These are phyloP conservation scores for Ganoderma multipileum DNA, from an alignment of 1,284 basidiomycete species.

Conservation along the genomic window DNA sequence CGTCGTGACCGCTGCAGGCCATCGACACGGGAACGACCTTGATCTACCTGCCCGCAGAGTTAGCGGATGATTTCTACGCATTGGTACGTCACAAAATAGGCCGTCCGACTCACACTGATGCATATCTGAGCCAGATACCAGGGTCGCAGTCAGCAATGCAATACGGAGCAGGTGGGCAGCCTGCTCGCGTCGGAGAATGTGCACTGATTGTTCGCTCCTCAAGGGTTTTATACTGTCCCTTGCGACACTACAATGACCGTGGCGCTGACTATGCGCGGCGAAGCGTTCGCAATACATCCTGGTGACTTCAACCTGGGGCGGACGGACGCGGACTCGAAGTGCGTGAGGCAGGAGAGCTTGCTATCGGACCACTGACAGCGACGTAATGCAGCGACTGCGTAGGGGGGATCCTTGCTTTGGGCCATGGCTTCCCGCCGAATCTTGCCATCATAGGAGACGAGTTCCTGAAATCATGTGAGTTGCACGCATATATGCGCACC, in stretches of 20 bases:
- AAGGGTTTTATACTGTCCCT: slow-evolving; percentile 59
- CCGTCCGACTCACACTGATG: neutral
- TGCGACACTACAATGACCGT: slow-evolving; percentile 48
- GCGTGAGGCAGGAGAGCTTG: slow-evolving; percentile 10
- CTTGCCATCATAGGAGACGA: slow-evolving; percentile 74
- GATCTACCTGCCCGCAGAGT: slow-evolving; percentile 54
- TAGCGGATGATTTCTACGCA: slow-evolving; percentile 50
- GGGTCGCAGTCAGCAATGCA: slow-evolving; percentile 48
- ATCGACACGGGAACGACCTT: slow-evolving; percentile 69
- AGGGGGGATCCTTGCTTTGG: slow-evolving; percentile 69
- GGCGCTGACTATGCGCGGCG: slow-evolving; percentile 61
- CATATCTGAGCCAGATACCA: slow-evolving; percentile 49
- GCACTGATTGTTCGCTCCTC: neutral
- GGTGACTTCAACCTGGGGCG: slow-evolving; percentile 75
- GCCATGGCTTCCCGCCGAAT: slow-evolving; percentile 51
- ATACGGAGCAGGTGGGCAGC: slow-evolving; percentile 49
- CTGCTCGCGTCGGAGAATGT: neutral
- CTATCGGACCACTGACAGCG: neutral
- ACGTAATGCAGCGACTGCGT: slow-evolving; percentile 56
- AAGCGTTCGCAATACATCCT: slow-evolving; percentile 56
- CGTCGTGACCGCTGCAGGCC: slow-evolving; percentile 45
- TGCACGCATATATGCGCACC: neutral
- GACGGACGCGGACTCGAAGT: slow-evolving; percentile 40
- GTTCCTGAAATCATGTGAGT: slow-evolving; percentile 73
- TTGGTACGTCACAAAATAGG: slow-evolving; percentile 38